Conservation (phyloP, 1,139 yeast genomes). For the Sugiyamaella pinicola region DNA sequence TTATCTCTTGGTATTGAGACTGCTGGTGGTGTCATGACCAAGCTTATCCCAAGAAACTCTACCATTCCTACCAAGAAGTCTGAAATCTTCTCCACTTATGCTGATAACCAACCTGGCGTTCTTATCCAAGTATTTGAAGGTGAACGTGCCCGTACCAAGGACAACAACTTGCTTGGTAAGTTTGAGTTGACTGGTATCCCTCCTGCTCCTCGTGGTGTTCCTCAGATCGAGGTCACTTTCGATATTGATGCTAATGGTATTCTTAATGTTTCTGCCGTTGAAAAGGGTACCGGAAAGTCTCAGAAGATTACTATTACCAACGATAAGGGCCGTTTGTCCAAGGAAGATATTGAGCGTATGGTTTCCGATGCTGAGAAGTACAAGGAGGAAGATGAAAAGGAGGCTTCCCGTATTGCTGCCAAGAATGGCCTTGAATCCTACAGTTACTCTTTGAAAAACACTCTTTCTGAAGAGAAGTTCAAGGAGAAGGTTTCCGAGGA, state of each 20-base stretch:
- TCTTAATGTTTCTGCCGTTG: constrained; percentile 90
- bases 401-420: constrained; percentile 70
- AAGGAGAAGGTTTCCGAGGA: constrained; percentile 80
- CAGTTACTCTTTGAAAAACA: constrained; percentile 85
- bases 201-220: constrained; percentile 96
- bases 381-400: constrained; percentile 84
- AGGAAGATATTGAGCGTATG: constrained; percentile 94
- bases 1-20: constrained; percentile 91
- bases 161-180: constrained; percentile 92
- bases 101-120: constrained; percentile 94
- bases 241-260: constrained; percentile 93
- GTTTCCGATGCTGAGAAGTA: constrained; percentile 87
- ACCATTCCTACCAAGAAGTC: constrained; percentile 93
- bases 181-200: constrained; percentile 91
- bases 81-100: constrained; percentile 86
- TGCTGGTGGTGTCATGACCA: constrained; percentile 94
- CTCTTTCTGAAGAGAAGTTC: constrained; percentile 76
- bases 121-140: constrained; percentile 92
- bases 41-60: constrained; percentile 88
- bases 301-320: constrained; percentile 82
- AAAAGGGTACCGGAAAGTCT: constrained; percentile 85
- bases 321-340: constrained; percentile 94
- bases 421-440: constrained; percentile 93
- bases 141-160: constrained; percentile 91
- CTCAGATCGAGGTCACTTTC: constrained; percentile 91